A percentile compares a stretch with the other conserved stretches of the same genome.
Conservation (phyloP, 2,329 filamentous ascomycete genomes). For the Dothidotthia symphoricarpi region DNA sequence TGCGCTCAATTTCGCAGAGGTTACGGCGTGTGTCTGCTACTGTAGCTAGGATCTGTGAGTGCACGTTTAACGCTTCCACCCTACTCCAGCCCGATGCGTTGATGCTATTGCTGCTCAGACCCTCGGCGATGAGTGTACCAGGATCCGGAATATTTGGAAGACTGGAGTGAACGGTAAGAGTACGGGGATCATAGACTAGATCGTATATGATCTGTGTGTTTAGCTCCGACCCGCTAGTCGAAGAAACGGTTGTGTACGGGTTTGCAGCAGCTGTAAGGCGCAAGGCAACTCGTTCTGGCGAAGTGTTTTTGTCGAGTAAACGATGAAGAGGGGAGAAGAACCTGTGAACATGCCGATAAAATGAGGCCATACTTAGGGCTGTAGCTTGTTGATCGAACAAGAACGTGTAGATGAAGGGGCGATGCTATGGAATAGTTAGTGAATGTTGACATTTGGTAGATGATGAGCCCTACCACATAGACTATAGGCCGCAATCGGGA, state of each 20-base stretch:
- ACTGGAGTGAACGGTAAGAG: conserved; percentile 59
- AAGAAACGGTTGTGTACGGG: conserved; percentile 38
- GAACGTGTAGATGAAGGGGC: conserved; percentile 75
- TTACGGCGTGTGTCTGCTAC: conserved; percentile 51
- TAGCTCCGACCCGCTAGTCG: conserved; percentile 27
- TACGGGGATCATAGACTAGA: conserved; percentile 59
- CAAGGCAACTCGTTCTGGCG: conserved; percentile 42
- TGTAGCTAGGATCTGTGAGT: conserved; percentile 59
- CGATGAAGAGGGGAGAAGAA: conserved; percentile 52
- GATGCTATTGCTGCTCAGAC: conserved; percentile 18
- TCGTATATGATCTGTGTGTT: conserved; percentile 55
- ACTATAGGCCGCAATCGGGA: conserved; percentile 63
- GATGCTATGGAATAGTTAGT: conserved; percentile 42
- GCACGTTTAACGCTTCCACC: conserved; percentile 61
- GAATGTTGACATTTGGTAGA: not conserved
- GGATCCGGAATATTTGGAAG: conserved; percentile 63
- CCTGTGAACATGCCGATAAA: conserved; percentile 53
- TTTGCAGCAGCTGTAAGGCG: conserved; percentile 43
- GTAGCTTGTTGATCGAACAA: conserved; percentile 65
- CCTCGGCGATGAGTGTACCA: conserved; percentile 44
- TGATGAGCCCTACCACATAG: conserved; percentile 55
- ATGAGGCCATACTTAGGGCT: conserved; percentile 47
- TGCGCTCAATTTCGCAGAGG: conserved; percentile 55
- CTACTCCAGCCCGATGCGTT: conserved; percentile 47
- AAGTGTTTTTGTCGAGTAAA: conserved; percentile 46